Evolutionary conservation across 495 filamentous ascomycete species (phyloP).

Genomic region (Aspergillus olivimuriae): DNA sequence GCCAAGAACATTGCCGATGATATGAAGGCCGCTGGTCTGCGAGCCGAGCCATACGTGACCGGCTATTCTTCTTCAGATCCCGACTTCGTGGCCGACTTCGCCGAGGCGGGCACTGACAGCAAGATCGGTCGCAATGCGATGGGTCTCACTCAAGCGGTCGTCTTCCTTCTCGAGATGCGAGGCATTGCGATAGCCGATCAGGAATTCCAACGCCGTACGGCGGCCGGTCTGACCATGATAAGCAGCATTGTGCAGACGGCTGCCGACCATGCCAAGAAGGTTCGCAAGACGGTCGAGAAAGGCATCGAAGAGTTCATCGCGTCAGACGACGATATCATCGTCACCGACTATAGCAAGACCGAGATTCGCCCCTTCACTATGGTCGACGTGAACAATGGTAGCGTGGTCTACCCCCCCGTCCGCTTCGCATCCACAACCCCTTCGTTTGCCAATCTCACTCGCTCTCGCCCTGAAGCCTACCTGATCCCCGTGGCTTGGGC

Average conservation of each 20-base stretch:
- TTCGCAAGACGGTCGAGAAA: constrained; percentile 2
- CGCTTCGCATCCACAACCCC: constrained; percentile 6
- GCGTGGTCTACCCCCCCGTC: constrained; percentile 3
- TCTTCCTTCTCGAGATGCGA: constrained; percentile 6
- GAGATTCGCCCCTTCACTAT: constrained; percentile 3
- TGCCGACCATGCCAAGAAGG: constrained; percentile 4
- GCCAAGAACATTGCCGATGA: constrained; percentile 4
- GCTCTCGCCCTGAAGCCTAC: constrained; percentile 5
- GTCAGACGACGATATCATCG: constrained; percentile 1
- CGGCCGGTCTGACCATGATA: constrained; percentile 4
- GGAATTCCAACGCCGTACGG: constrained; percentile 7
- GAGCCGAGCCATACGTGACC: constrained; percentile 6
- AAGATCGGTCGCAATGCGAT: constrained; percentile 6
- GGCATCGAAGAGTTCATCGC: constrained; percentile 2
- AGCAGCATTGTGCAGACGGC: constrained; percentile 6
- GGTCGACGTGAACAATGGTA: constrained; percentile 1
- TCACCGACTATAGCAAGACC: constrained; percentile 5
- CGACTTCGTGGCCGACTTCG: constrained; percentile 2
- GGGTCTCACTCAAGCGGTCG: constrained; percentile 5
- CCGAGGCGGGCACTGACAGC: constrained; percentile 6
- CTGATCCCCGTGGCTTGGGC: constrained; percentile 6
- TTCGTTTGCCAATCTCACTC: constrained; percentile 4
- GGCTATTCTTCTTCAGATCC: constrained; percentile 2
- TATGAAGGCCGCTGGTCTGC: constrained; percentile 4
- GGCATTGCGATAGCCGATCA: constrained; percentile 4